Percentiles rank a stretch among this genome's conserved stretches.
Conservation (phyloP, 208 protist genomes). For the Porcisia hertigi region DNA sequence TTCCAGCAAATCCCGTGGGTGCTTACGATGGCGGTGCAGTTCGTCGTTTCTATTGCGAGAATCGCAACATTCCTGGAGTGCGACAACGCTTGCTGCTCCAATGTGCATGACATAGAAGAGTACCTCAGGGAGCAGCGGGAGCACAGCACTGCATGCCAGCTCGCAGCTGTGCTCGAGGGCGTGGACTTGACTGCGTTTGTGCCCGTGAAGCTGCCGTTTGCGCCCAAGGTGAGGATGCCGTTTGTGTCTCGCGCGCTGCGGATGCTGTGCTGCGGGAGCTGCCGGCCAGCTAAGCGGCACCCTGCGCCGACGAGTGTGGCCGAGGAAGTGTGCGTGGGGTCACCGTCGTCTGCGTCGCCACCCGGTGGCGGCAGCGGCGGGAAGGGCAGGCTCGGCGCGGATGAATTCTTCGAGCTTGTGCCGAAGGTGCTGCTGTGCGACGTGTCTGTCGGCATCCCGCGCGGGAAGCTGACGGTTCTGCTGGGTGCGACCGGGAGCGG, state of each 20-base stretch:
- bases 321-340: neutral
- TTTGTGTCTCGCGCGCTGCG: slow-evolving; percentile 17
- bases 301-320: neutral
- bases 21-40: slow-evolving; percentile 60
- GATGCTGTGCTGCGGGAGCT: slow-evolving; percentile 34
- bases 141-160: slow-evolving; percentile 26
- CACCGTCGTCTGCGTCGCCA: neutral
- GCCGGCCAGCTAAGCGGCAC: slow-evolving; percentile 10
- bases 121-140: slow-evolving; percentile 18
- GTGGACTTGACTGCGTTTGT: slow-evolving; percentile 55
- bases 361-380: neutral
- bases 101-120: slow-evolving; percentile 33
- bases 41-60: slow-evolving; percentile 6
- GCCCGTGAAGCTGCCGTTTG: slow-evolving; percentile 55
- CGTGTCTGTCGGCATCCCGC: slow-evolving; percentile 43
- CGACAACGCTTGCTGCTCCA: slow-evolving; percentile 23
- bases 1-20: slow-evolving; percentile 84
- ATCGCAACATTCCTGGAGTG: slow-evolving; percentile 70
- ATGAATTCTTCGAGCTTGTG: slow-evolving; percentile 37
- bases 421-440: slow-evolving; percentile 38
- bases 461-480: slow-evolving; percentile 62
- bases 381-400: neutral
- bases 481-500: slow-evolving; percentile 75
- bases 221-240: slow-evolving; percentile 23
- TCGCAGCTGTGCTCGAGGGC: slow-evolving; percentile 46